Conservation (phyloP, 192 early-diverging fungal genomes). For the Linnemannia hyalina region DNA sequence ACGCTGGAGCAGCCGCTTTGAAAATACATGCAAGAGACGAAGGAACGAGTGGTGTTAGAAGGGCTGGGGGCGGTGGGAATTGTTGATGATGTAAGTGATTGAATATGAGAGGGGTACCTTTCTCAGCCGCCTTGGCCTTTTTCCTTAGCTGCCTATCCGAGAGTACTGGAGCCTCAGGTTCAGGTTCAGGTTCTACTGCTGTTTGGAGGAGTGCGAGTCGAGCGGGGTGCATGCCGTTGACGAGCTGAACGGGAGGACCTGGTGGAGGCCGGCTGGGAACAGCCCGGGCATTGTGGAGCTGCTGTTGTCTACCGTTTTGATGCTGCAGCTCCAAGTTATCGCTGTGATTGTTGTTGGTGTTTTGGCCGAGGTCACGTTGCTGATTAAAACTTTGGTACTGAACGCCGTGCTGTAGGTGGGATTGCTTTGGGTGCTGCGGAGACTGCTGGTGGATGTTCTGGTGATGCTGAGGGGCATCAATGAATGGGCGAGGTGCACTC, state of each 20-base stretch:
- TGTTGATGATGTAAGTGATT: neutral
- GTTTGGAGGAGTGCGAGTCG: neutral
- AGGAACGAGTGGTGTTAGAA: neutral
- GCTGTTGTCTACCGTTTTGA: neutral
- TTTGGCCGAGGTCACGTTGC: neutral
- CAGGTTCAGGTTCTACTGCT: neutral
- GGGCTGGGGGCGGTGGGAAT: neutral
- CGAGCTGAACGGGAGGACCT: neutral
- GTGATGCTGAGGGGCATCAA: neutral
- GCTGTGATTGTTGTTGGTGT: constrained; percentile 1
- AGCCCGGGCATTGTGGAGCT: neutral
- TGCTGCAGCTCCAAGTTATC: neutral
- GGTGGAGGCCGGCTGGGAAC: neutral
- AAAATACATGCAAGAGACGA: neutral
- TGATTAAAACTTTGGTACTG: neutral
- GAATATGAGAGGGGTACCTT: neutral
- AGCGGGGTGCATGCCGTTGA: neutral
- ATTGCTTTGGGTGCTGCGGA: neutral
- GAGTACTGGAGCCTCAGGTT: neutral
- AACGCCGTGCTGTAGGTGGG: neutral
- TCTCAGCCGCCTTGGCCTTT: neutral
- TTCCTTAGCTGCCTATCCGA: neutral
- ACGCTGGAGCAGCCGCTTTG: neutral
- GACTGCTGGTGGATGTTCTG: neutral
- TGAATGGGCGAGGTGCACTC: neutral